Evolutionary conservation across 2,329 filamentous ascomycete species (phyloP), one percentile per base, ranked within the genome.

Genomic region (Fusarium pilosicola): DNA sequence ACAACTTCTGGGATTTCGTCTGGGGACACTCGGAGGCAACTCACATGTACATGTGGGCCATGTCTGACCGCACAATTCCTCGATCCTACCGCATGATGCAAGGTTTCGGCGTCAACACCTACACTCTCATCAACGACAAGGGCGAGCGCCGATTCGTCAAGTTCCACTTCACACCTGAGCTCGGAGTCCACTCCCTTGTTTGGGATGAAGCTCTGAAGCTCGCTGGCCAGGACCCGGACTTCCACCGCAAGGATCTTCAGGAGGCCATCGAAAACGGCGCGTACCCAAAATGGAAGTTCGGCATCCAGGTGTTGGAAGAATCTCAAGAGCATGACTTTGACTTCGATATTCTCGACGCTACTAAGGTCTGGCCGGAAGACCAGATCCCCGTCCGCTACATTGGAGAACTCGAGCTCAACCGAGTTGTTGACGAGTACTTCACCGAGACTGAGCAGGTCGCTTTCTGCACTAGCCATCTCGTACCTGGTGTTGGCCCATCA

Each of bases 341-440:
- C 12, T 96, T 96, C 69, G 94, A 96, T 77, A 92, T 96, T 36
- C 88, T 97, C 4, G 94, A 97, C 74, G 91, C 94, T 2, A 97
- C 94, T 42, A 96, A 97, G 84, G 82, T 96, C 32, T 96, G 94
- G 93, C 94, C 94, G 0, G 93, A 96, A 79, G 92, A 96, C 18
- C 82, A 91, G 0, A 85, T 95, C 0, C 94, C 94, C 0, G 86
- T 96, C 26, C 88, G 92, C 13, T 94, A 94, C 78, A 93, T 97
- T 63, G 94, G 93, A 44, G 89, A 95, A 81, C 80, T 97, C 2
- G 91, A 95, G 79, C 87, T 97, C 11, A 95, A 96, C 85, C 88
- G 88, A 61, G 96, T 94, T 68, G 86, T 93, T 4, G 93, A 96
- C 72, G 93, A 97, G 79, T 96, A 89, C 84, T 96, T 96, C 83